phyloP scores from a whole-genome alignment of 148 eudicot genomes.

The Fagopyrum tataricum region DNA sequence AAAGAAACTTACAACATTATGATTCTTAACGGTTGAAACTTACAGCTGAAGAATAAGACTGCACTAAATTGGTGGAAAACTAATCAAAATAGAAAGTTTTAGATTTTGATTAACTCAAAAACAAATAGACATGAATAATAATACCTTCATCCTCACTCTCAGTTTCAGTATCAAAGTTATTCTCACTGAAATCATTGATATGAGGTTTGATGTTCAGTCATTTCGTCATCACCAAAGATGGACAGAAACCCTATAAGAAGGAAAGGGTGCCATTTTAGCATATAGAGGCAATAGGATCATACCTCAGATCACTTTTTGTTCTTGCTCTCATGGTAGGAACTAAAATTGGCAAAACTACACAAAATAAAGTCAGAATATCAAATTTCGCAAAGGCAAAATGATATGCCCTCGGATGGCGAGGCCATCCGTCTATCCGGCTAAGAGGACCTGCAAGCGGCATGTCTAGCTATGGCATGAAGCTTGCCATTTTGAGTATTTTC shows the following conservation, averaged over 20 bases:
- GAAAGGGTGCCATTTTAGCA: not conserved
- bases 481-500: too few species aligned
- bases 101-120: too few species aligned
- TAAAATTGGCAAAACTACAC: not conserved
- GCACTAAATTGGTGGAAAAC: too few species aligned
- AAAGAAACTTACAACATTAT: too few species aligned
- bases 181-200: slow-evolving; percentile 78
- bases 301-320: slow-evolving; percentile 65
- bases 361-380: not conserved
- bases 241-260: slow-evolving; percentile 58
- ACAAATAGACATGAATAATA: not conserved
- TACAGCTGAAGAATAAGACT: too few species aligned
- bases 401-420: too few species aligned
- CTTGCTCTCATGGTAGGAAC: slow-evolving; percentile 39
- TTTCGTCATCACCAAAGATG: slow-evolving; percentile 84
- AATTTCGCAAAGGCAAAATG: not conserved
- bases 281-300: not conserved
- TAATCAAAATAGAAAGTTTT: too few species aligned
- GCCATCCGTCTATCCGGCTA: too few species aligned
- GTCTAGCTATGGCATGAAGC: too few species aligned
- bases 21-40: too few species aligned
- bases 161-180: slow-evolving; percentile 75
- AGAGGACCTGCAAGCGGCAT: too few species aligned
- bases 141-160: slow-evolving; percentile 95
- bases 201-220: slow-evolving; percentile 88